These are phyloP conservation scores for Pseudophaeomoniella oleicola DNA, from an alignment of 2,329 filamentous ascomycete species.

Conservation along the genomic window DNA sequence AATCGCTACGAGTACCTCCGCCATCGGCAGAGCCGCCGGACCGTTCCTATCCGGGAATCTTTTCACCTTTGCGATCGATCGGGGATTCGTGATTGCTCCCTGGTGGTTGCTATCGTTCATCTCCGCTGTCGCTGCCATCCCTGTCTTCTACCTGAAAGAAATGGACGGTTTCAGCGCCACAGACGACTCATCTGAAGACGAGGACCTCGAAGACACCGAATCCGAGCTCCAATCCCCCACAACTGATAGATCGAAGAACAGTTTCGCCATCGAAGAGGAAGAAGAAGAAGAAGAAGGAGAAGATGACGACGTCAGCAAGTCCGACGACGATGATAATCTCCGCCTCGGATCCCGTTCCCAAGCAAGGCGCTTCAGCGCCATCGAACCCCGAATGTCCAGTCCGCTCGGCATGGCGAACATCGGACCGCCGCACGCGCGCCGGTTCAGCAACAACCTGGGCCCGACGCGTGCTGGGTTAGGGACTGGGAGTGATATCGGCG, in stretches of 20 bases:
- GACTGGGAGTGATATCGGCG: slow-evolving; percentile 8
- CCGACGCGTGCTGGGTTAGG: slow-evolving; percentile 13
- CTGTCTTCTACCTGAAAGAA: slow-evolving; percentile 60
- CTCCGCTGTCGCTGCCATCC: slow-evolving; percentile 50
- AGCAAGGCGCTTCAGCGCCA: neutral
- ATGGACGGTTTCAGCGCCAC: slow-evolving; percentile 49
- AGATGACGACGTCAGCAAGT: slow-evolving; percentile 5
- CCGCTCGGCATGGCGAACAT: slow-evolving; percentile 12
- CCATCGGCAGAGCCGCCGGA: slow-evolving; percentile 63
- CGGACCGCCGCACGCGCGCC: slow-evolving; percentile 8
- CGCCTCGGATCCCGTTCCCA: neutral
- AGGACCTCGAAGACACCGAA: slow-evolving; percentile 10
- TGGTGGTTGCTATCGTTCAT: slow-evolving; percentile 66
- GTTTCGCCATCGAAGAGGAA: slow-evolving; percentile 3
- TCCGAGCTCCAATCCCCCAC: slow-evolving; percentile 2
- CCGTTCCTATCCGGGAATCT: slow-evolving; percentile 58
- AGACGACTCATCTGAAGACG: slow-evolving; percentile 15
- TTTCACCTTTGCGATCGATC: slow-evolving; percentile 63
- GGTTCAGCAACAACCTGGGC: slow-evolving; percentile 14
- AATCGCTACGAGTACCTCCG: slow-evolving; percentile 69
- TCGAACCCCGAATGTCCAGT: slow-evolving; percentile 9
- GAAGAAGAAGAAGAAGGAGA: slow-evolving; percentile 3
- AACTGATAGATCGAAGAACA: neutral
- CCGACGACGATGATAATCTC: neutral
- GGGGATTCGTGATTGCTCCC: slow-evolving; percentile 62